Conservation (phyloP, 768 basidiomycete genomes). For the Lepiota venenata region DNA sequence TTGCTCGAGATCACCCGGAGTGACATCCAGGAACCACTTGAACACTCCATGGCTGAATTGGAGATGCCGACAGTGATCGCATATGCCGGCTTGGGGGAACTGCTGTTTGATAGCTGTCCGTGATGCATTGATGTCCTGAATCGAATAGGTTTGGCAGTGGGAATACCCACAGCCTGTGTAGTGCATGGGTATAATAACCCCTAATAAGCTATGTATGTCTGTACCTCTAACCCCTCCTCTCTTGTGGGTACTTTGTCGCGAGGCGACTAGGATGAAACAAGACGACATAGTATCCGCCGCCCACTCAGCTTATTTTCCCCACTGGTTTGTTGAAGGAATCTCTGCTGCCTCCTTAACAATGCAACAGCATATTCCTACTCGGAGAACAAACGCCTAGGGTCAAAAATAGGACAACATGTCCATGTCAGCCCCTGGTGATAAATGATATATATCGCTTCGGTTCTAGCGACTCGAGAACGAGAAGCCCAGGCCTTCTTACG, state of each 20-base stretch:
- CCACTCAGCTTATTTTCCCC: constrained; percentile 46
- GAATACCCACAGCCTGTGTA: constrained; percentile 52
- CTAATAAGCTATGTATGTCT: neutral
- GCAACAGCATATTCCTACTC: constrained; percentile 67
- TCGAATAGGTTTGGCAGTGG: constrained; percentile 47
- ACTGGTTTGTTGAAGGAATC: constrained; percentile 51
- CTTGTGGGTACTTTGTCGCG: neutral
- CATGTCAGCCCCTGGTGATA: neutral
- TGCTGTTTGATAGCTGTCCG: constrained; percentile 44
- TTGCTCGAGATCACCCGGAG: constrained; percentile 50
- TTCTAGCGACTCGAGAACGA: neutral
- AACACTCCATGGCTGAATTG: constrained; percentile 55
- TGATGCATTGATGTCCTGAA: constrained; percentile 45
- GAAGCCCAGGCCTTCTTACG: constrained; percentile 30
- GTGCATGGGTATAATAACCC: neutral
- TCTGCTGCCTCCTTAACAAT: constrained; percentile 54
- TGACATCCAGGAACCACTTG: constrained; percentile 66
- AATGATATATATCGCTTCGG: neutral
- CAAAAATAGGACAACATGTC: neutral
- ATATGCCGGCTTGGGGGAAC: constrained; percentile 46
- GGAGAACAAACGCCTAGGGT: constrained; percentile 51
- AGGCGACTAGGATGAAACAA: neutral
- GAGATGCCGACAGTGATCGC: constrained; percentile 59
- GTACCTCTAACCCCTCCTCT: neutral
- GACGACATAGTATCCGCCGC: constrained; percentile 43